Evolutionary conservation across 2,329 filamentous ascomycete genomes (phyloP).

Genomic region (Exserohilum rostratum): DNA sequence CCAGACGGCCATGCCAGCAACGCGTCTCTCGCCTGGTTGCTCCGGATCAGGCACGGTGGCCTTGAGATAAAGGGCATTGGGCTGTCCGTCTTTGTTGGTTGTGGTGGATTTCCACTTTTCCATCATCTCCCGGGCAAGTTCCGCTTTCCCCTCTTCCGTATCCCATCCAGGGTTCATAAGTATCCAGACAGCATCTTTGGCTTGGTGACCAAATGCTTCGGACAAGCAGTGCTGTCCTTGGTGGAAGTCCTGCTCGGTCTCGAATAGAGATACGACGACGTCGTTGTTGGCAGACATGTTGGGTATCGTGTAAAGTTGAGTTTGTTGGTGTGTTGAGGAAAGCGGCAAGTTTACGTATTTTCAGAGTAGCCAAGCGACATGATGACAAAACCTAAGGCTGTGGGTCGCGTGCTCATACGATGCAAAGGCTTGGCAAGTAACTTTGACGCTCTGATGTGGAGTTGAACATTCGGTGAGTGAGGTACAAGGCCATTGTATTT

Average conservation of each 20-base stretch:
- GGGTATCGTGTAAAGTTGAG: background rate
- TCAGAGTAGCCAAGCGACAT: background rate
- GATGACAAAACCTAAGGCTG: conserved; percentile 1
- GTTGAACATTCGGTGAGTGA: too few relatives aligned
- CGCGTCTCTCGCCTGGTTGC: conserved; percentile 27
- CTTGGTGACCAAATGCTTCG: conserved; percentile 59
- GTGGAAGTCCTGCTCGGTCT: conserved; percentile 31
- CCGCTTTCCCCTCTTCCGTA: conserved; percentile 52
- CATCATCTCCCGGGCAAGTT: conserved; percentile 48
- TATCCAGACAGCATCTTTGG: conserved; percentile 59
- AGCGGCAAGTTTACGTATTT: background rate
- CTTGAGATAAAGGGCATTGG: conserved; percentile 61
- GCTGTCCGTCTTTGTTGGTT: conserved; percentile 52
- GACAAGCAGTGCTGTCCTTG: conserved; percentile 43
- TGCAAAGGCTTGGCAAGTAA: background rate
- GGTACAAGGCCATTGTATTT: too few relatives aligned
- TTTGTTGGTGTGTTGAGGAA: background rate
- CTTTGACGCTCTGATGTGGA: background rate
- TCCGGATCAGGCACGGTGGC: conserved; percentile 54
- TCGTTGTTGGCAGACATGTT: conserved; percentile 23
- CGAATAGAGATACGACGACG: conserved; percentile 24
- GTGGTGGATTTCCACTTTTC: conserved; percentile 52
- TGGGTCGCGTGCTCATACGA: background rate
- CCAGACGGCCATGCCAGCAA: conserved; percentile 65
- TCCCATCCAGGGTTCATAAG: conserved; percentile 63